Evolutionary conservation across 2,329 filamentous ascomycete genomes (phyloP), one percentile per base, ranked within the genome.

Genomic region (Cercospora zeae-maydis): DNA sequence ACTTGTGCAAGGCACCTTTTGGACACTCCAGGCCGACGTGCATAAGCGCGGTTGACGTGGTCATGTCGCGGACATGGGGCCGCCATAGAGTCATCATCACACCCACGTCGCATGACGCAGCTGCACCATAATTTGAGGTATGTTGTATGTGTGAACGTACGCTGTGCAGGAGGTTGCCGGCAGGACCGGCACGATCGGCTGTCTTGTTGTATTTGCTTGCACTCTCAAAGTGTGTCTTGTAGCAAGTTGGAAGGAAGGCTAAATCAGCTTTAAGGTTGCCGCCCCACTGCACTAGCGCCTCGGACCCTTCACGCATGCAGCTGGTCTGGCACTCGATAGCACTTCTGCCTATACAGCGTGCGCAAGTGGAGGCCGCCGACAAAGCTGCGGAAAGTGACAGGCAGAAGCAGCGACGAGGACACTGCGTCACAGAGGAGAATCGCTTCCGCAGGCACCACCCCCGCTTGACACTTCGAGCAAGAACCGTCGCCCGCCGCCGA

Each of bases 21-120:
- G 21, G 39, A 45, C 63, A 60, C 51, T 58, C 63, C 53, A 58
- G 62, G 52, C 58, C 55, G 47, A 42, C 58, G 49, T 60, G 58
- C 58, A 60, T 60, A 47, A 33, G 58, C 58, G 42, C 13, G 49
- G 24, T 61, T 61, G 58, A 61, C 58, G 58, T 61, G 58, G 58
- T 55, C 49, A 47, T 24, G 58, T 49, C 39, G 24, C 56, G 56
- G 39, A 58, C 37, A 47, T 30, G 30, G 31, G 49, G 45, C 57
- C 42, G 31, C 56, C 31, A 19, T 24, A 16, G 9, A 4, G 42
- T 16, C 30, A 47, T 82, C 82, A 62, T 80, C 79, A 0, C 69
- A 77, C 1, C 72, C 75, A 37, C 56, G 49, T 33, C 24, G 31
- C 30, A 55, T 59, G 61, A 49, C 34, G 55, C 21, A n/a, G 47